Percentiles rank a stretch among this genome's conserved stretches.
Conservation (phyloP, 2,329 filamentous ascomycete species). For the Coniochaeta pulveracea region DNA sequence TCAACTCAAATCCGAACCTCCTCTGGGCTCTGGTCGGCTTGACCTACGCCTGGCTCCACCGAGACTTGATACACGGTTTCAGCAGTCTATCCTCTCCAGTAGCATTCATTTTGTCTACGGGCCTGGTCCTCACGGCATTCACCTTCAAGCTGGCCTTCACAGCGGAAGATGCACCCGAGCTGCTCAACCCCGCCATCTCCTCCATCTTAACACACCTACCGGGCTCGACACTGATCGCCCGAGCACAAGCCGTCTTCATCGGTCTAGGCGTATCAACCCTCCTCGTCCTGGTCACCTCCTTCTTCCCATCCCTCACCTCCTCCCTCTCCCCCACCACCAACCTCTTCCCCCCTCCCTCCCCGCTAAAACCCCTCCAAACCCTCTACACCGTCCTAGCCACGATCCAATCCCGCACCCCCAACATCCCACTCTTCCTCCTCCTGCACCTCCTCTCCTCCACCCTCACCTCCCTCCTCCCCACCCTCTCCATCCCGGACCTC, state of each 20-base stretch:
- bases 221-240: constrained; percentile 32
- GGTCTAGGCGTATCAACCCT: constrained; percentile 27
- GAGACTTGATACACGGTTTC: constrained; percentile 30
- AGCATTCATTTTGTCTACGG: constrained; percentile 26
- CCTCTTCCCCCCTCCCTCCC: constrained; percentile 14
- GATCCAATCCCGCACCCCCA: constrained; percentile 76
- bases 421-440: constrained; percentile 74
- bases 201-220: constrained; percentile 27
- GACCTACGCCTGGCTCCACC: constrained; percentile 53
- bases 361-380: constrained; percentile 47
- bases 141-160: constrained; percentile 89
- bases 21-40: constrained; percentile 65
- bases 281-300: constrained; percentile 27
- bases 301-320: constrained; percentile 15
- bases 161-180: constrained; percentile 75
- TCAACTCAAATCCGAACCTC: constrained; percentile 49
- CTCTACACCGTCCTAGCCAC: constrained; percentile 68
- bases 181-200: constrained; percentile 41
- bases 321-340: constrained; percentile 15
- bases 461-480: constrained; percentile 30
- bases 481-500: constrained; percentile 44
- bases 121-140: constrained; percentile 44
- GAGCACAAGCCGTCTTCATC: constrained; percentile 38
- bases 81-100: constrained; percentile 28
- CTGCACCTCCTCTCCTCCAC: constrained; percentile 50